Conservation (phyloP, 345 rosid genomes). For the Salix arbutifolia region DNA sequence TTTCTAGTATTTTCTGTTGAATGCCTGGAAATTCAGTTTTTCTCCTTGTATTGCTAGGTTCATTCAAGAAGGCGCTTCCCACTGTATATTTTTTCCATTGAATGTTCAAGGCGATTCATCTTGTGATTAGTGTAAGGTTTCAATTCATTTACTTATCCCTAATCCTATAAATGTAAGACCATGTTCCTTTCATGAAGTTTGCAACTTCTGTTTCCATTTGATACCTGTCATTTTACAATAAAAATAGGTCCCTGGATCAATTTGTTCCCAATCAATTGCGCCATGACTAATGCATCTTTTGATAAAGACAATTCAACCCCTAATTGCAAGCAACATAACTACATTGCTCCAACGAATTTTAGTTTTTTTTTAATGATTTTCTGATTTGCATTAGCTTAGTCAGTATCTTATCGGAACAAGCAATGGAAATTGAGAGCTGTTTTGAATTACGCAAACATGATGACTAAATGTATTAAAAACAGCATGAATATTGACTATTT, state of each 20-base stretch:
- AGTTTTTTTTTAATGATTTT: not conserved
- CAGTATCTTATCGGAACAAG: not conserved
- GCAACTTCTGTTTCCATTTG: too few species aligned
- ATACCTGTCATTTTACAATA: too few species aligned
- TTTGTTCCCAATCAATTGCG: too few species aligned
- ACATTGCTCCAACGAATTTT: not conserved
- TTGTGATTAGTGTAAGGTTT: too few species aligned
- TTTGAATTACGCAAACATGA: not conserved
- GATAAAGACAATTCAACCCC: too few species aligned
- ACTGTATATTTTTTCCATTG: not conserved
- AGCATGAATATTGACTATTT: not conserved
- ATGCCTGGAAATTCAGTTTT: not conserved
- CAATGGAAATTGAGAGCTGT: not conserved
- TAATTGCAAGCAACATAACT: too few species aligned
- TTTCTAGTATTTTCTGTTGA: not conserved
- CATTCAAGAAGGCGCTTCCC: not conserved
- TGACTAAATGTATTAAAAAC: not conserved
- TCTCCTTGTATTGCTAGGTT: not conserved
- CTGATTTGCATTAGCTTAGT: not conserved
- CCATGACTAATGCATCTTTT: too few species aligned
- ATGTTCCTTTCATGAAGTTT: too few species aligned
- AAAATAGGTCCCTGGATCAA: too few species aligned
- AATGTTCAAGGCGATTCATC: too few species aligned
- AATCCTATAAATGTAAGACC: too few species aligned
- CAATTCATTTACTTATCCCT: too few species aligned